These are phyloP conservation scores for Apiotrichum sp. DNA, from an alignment of 1,284 basidiomycete species.

Conservation along the genomic window DNA sequence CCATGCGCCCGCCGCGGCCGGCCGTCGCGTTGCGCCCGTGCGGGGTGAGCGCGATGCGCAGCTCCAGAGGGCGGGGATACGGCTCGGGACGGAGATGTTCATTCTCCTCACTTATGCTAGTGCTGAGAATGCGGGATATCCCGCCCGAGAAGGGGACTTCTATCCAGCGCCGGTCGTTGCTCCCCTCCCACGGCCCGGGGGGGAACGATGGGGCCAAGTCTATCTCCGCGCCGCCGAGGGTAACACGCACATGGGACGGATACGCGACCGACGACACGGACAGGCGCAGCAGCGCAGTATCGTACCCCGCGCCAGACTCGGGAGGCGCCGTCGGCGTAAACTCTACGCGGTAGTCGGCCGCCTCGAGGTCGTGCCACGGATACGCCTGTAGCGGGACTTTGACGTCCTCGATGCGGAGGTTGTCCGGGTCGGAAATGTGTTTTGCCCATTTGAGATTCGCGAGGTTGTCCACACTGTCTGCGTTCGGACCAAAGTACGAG, in stretches of 20 bases:
- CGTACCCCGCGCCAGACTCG: neutral
- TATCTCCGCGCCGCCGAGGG: conserved; percentile 52
- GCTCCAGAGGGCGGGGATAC: conserved; percentile 38
- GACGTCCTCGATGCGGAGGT: conserved; percentile 58
- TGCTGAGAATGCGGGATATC: conserved; percentile 4
- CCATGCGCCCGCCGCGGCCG: conserved; percentile 54
- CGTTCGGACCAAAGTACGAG: conserved; percentile 68
- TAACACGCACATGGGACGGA: conserved; percentile 55
- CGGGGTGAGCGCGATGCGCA: conserved; percentile 56
- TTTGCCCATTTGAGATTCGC: conserved; percentile 59
- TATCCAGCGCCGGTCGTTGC: conserved; percentile 44
- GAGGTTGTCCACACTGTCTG: conserved; percentile 39
- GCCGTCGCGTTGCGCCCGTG: conserved; percentile 50
- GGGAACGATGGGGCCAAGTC: conserved; percentile 33
- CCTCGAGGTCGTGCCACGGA: conserved; percentile 55
- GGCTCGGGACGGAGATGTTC: too few species aligned
- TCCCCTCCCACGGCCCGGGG: conserved; percentile 24
- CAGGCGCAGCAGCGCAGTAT: conserved; percentile 54
- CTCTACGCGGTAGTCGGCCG: conserved; percentile 53
- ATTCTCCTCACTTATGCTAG: conserved; percentile 6
- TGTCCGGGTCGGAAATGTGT: conserved; percentile 56
- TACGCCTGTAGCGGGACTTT: conserved; percentile 71
- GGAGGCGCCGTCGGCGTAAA: neutral
- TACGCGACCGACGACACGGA: conserved; percentile 69
- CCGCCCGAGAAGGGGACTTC: conserved; percentile 27